Conservation (phyloP, 1,284 basidiomycete species). For the Cryptococcus jaspeensis region DNA sequence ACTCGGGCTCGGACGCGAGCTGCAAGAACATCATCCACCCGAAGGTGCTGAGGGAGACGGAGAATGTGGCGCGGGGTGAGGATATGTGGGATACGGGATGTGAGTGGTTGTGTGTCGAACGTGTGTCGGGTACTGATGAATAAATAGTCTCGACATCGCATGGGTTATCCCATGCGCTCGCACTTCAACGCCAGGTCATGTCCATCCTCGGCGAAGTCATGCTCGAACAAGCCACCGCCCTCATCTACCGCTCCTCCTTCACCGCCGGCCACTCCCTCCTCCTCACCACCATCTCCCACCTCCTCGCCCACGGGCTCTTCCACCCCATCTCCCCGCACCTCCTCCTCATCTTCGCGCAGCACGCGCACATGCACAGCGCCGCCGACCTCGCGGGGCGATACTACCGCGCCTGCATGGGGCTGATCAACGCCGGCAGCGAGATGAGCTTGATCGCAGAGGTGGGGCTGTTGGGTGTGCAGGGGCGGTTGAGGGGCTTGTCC, state of each 20-base stretch:
- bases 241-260: constrained; percentile 30
- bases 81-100: constrained; percentile 47
- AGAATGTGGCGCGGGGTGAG: constrained; percentile 20
- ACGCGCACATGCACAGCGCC: constrained; percentile 33
- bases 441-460: constrained; percentile 36
- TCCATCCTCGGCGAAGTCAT: constrained; percentile 33
- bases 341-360: constrained; percentile 37
- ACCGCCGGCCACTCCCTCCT: constrained; percentile 23
- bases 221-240: constrained; percentile 39
- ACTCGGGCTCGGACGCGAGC: constrained; percentile 17
- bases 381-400: constrained; percentile 25
- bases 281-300: constrained; percentile 13
- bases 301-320: constrained; percentile 24
- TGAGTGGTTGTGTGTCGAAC: constrained; percentile 21
- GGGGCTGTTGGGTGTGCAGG: constrained; percentile 23
- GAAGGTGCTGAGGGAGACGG: constrained; percentile 24
- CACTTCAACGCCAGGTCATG: constrained; percentile 19
- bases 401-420: constrained; percentile 28
- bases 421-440: constrained; percentile 35
- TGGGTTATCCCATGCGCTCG: constrained; percentile 21
- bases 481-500: constrained; percentile 13
- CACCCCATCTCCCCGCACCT: constrained; percentile 30
- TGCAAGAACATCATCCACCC: constrained; percentile 32
- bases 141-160: constrained; percentile 28
- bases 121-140: background rate